Base-by-base conservation (phyloP, 2,329 filamentous ascomycete genomes). In the Sclerotinia sclerotiorum region DNA sequence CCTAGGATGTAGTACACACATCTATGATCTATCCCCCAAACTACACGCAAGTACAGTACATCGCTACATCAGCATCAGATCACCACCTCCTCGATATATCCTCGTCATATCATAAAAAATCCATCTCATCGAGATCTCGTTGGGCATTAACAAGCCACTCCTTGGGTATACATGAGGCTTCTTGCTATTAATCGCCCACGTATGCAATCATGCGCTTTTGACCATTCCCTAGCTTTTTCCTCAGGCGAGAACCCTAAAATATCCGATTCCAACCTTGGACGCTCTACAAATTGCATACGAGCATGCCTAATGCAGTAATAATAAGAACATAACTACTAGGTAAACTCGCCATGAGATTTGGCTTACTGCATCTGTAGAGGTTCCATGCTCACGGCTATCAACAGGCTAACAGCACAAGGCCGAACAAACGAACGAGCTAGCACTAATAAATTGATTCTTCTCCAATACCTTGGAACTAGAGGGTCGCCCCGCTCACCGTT, bases 111-210 rank as follows among this genome's bases (percentile, higher is more conserved):
- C 54, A 39, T 6, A 56, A 56, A 56, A n/a, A 21, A 10, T 19
- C 54, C 29, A 13, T 13, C 19, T 55, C 54, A 56, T 56, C 27
- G 11, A n/a, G 29, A 42, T 42, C 60, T 51, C 60, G 60, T 63
- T 63, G 60, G 60, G 60, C 60, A 63, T 27, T 46, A 63, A 27
- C 55, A 58, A 58, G 55, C 55, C 55, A 44, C 35, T 27, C 32
- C 39, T 63, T 51, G 60, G 60, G 60, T 63, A 49, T 49, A 32
- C 48, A 63, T 51, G 32, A 63, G 60, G 60, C 60, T 51, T 63
- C 60, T 62, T 52, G 60, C 6, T 63, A 27, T 63, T 10, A 63
- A 51, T 42, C 11, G 60, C 60, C 60, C 60, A 63, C 60, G 60
- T 63, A 63, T 57, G 48, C 60, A 63, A 63, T 51, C 60, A 63